phyloP scores from a whole-genome alignment of 495 filamentous ascomycete genomes.

The Aspergillus leporis region DNA sequence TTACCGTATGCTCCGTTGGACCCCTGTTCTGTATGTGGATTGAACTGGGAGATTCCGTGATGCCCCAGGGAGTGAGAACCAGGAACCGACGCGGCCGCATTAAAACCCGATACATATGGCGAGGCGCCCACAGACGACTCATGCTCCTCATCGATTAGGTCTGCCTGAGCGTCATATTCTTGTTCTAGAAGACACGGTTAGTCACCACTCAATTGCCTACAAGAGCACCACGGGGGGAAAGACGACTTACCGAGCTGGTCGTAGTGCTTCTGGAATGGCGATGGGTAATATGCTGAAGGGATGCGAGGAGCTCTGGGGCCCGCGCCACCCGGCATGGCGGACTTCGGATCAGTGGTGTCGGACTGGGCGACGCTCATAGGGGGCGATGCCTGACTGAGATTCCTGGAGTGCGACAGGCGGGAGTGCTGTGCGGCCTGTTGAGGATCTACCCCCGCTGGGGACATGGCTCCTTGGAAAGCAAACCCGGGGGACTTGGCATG shows the following conservation, averaged over 20 bases:
- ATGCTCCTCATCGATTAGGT: constrained; percentile 86
- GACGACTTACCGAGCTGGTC: constrained; percentile 95
- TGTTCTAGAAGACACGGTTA: constrained; percentile 62
- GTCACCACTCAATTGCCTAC: not conserved
- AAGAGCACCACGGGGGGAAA: constrained; percentile 40
- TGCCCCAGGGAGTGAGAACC: constrained; percentile 38
- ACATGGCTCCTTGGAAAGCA: constrained; percentile 65
- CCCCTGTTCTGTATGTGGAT: constrained; percentile 39
- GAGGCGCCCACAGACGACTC: constrained; percentile 67
- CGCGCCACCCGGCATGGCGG: constrained; percentile 24
- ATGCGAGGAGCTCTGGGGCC: constrained; percentile 37
- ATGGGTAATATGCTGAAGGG: constrained; percentile 70
- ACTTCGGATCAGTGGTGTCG: constrained; percentile 39
- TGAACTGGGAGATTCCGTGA: constrained; percentile 39
- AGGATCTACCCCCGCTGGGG: constrained; percentile 66
- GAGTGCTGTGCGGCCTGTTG: constrained; percentile 40
- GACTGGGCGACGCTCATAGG: constrained; percentile 46
- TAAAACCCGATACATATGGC: constrained; percentile 63
- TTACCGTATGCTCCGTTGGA: constrained; percentile 44
- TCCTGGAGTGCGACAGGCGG: constrained; percentile 47
- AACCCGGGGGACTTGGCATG: constrained; percentile 71
- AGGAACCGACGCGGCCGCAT: constrained; percentile 42
- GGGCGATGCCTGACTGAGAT: constrained; percentile 40
- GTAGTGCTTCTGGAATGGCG: constrained; percentile 89
- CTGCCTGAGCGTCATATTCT: constrained; percentile 96